A percentile compares a stretch with the other conserved stretches of the same genome.
These are phyloP conservation scores for Aspergillus tamarii DNA, from an alignment of 2,329 filamentous ascomycete genomes.

Conservation along the genomic window DNA sequence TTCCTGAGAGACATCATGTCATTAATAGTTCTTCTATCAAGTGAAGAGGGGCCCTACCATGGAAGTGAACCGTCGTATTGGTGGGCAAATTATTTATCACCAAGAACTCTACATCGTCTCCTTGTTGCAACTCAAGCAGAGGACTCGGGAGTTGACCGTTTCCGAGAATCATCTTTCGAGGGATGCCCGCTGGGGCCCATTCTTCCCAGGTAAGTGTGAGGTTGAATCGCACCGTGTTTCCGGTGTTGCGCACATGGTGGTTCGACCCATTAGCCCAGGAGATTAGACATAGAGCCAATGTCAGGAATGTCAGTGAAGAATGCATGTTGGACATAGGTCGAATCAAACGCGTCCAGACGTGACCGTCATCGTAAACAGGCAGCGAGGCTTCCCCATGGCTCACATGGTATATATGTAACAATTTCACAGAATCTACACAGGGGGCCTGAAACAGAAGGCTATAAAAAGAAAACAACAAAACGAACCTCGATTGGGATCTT, in stretches of 20 bases:
- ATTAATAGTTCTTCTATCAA: neutral
- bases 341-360: neutral
- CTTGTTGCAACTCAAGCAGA: conserved; percentile 27
- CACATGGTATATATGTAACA: neutral
- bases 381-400: neutral
- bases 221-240: conserved; percentile 28
- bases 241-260: conserved; percentile 9
- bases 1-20: conserved; percentile 22
- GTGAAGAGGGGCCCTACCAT: conserved; percentile 25
- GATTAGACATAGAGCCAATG: conserved; percentile 14
- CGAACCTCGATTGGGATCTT: neutral
- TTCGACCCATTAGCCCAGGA: conserved; percentile 10
- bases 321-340: neutral
- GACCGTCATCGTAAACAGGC: neutral
- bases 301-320: conserved; percentile 7
- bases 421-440: neutral
- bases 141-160: conserved; percentile 36
- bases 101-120: conserved; percentile 32
- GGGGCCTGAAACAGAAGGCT: neutral
- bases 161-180: conserved; percentile 30
- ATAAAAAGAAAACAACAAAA: neutral
- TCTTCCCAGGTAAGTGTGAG: conserved; percentile 38
- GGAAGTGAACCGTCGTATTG: conserved; percentile 33
- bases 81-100: conserved; percentile 31
- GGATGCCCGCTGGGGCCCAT: conserved; percentile 31